These are phyloP conservation scores for Lipomyces sp. DNA, from an alignment of 805 yeast species.

Conservation along the genomic window DNA sequence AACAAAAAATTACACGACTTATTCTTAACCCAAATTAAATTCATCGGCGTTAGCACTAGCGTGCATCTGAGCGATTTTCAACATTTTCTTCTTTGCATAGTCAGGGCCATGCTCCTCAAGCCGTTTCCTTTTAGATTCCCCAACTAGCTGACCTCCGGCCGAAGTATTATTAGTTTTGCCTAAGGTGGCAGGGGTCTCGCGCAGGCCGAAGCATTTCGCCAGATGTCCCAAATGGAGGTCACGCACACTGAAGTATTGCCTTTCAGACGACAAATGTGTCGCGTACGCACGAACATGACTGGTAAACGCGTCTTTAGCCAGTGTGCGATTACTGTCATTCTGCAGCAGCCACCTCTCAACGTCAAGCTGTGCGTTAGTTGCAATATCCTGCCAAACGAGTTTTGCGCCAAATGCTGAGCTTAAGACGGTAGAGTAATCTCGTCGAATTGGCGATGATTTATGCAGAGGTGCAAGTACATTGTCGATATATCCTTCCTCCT, in stretches of 20 bases:
- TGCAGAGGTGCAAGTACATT: conserved; percentile 65
- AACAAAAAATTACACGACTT: not conserved
- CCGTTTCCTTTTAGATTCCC: conserved; percentile 40
- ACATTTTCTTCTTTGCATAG: conserved; percentile 73
- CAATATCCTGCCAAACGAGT: conserved; percentile 80
- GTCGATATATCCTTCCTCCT: conserved; percentile 76
- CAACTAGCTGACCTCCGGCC: conserved; percentile 39
- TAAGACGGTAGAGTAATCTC: conserved; percentile 51
- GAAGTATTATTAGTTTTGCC: conserved; percentile 54
- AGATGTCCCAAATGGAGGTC: conserved; percentile 90
- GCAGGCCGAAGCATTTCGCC: conserved; percentile 90
- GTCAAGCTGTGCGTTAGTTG: conserved; percentile 93
- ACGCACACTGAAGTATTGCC: conserved; percentile 79
- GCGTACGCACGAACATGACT: conserved; percentile 95
- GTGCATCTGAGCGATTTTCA: conserved; percentile 72
- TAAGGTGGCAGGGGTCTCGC: conserved; percentile 85
- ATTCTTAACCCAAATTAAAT: conserved; percentile 60
- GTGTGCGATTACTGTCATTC: conserved; percentile 58
- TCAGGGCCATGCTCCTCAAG: conserved; percentile 56
- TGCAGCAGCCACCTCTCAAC: conserved; percentile 87
- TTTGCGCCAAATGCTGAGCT: conserved; percentile 50
- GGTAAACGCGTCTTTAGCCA: conserved; percentile 80
- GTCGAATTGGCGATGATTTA: conserved; percentile 55
- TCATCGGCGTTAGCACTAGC: conserved; percentile 69
- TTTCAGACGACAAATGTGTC: conserved; percentile 84